Conservation (phyloP, 805 yeast species). For the Nematodospora valgi region DNA sequence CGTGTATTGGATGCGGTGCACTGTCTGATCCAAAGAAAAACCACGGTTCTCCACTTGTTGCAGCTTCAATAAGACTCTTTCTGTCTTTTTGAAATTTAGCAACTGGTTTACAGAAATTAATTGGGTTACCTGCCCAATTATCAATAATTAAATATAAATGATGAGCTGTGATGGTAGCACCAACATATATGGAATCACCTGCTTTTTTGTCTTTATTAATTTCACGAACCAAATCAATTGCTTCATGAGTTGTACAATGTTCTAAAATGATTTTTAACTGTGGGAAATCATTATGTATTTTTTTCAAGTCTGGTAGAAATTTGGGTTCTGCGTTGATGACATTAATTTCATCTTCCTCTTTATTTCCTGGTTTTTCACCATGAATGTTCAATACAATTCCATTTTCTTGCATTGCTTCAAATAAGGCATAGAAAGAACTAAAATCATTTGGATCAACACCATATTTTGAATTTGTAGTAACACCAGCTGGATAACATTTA, state of each 20-base stretch:
- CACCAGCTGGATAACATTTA: conserved; percentile 98
- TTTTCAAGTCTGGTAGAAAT: conserved; percentile 82
- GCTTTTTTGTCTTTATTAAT: conserved; percentile 40
- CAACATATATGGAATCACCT: conserved; percentile 51
- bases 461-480: conserved; percentile 89
- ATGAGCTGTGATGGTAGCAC: conserved; percentile 95
- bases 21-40: conserved; percentile 97
- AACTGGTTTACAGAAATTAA: conserved; percentile 96
- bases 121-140: conserved; percentile 95
- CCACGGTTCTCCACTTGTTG: conserved; percentile 85
- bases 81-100: conserved; percentile 89
- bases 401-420: conserved; percentile 80
- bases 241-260: conserved; percentile 92
- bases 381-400: conserved; percentile 81
- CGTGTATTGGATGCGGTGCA: conserved; percentile 90
- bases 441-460: conserved; percentile 96
- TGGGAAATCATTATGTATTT: conserved; percentile 81
- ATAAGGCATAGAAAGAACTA: conserved; percentile 81
- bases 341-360: conserved; percentile 63
- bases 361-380: conserved; percentile 83
- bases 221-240: conserved; percentile 69
- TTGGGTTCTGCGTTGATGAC: conserved; percentile 92
- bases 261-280: conserved; percentile 81
- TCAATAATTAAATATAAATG: conserved; percentile 87
- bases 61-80: conserved; percentile 79